phyloP scores from a whole-genome alignment of 192 early-diverging fungal genomes.

The Entomortierella chlamydospora region DNA sequence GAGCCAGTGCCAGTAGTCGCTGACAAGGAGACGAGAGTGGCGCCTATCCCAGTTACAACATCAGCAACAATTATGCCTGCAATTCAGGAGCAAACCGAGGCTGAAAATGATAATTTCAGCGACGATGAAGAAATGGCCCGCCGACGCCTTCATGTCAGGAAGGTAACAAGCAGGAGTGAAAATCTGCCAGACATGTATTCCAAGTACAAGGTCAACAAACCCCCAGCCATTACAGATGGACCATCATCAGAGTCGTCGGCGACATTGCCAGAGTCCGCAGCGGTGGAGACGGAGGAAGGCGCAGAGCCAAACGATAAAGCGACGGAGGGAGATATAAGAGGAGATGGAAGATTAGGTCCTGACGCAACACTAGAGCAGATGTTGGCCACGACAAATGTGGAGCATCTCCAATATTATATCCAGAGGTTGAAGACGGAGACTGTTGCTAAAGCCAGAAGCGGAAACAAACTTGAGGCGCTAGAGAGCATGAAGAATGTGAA shows the following conservation, averaged over 20 bases:
- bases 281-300: neutral
- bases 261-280: constrained; percentile 2
- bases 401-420: constrained; percentile 32
- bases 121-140: constrained; percentile 27
- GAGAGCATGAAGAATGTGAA: constrained; percentile 55
- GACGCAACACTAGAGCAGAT: constrained; percentile 42
- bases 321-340: neutral
- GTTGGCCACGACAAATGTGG: constrained; percentile 15
- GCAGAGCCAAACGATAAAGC: neutral
- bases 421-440: constrained; percentile 48
- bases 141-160: constrained; percentile 12
- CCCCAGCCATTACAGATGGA: neutral
- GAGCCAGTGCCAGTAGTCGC: neutral
- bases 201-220: constrained; percentile 43
- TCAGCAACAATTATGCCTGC: neutral
- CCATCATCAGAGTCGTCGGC: neutral
- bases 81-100: neutral
- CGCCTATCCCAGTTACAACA: neutral
- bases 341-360: constrained; percentile 11
- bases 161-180: constrained; percentile 27
- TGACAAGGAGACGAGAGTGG: neutral
- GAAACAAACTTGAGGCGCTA: constrained; percentile 39
- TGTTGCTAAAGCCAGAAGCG: constrained; percentile 41
- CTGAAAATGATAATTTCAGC: neutral
- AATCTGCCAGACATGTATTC: constrained; percentile 37